Evolutionary conservation across 495 filamentous ascomycete genomes (phyloP), one percentile per base, ranked within the genome.

Genomic region (Podospora pseudopauciseta): DNA sequence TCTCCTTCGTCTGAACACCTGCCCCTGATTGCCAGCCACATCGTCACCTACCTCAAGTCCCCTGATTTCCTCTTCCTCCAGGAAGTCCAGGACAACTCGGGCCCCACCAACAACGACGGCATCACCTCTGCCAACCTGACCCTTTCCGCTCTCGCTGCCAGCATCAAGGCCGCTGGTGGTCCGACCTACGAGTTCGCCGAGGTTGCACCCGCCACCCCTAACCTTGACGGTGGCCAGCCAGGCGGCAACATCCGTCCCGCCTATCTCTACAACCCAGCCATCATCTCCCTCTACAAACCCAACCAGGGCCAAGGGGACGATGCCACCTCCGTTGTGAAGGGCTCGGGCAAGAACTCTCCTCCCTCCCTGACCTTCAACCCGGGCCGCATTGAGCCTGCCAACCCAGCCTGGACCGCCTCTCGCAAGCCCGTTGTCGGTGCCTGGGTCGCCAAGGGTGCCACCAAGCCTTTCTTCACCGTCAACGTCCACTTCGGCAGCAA

Each of bases 161-260:
- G 82, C 18, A 84, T 88, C 67, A 30, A 66, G 20, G 57, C 63
- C 2, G 71, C 78, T 34, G 79, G 79, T 60, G 76, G 75, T 18
- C 75, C 79, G 32, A 63, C 34, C 28, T 90, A 85, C 72, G 71
- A 73, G 60, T 88, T 79, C 70, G 76, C 76, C 55, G 80, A 84
- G 64, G 79, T 89, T 66, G 78, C 71, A 60, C 85, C 86, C 2
- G 64, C 78, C 20, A 67, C 61, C 18, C 30, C 85, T 72, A 77
- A 79, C 72, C 60, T 75, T 60, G 83, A 88, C 72, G 87, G 87
- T 68, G 87, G 87, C 44, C 72, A 80, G 26, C 87, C 86, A 0
- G 87, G 87, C 34, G 86, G 86, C n/a, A 89, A 90, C 73, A 89
- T 90, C 80, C 86, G 87, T 27, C 78, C 80, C 9, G 87, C 86